Percentiles rank a stretch among this genome's conserved stretches.
These are phyloP conservation scores for Castanea sativa DNA, from an alignment of 306 rosid species.

Conservation along the genomic window DNA sequence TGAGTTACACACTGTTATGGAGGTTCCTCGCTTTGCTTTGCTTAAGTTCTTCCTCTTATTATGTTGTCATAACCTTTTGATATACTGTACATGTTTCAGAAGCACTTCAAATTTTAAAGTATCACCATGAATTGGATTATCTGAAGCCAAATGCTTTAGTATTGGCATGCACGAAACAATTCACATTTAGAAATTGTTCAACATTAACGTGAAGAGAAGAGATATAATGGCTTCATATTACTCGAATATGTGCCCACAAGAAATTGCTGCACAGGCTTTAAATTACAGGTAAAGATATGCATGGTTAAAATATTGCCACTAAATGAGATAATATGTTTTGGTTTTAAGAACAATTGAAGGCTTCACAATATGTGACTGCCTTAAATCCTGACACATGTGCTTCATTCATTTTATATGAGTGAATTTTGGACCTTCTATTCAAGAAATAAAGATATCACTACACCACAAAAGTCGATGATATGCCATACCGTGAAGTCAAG, in stretches of 20 bases:
- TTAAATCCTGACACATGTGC: no score
- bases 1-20: conserved; percentile 24
- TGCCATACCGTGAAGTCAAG: no score
- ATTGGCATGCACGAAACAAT: not conserved
- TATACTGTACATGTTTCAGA: not conserved
- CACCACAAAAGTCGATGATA: no score
- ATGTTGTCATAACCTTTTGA: not conserved
- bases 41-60: not conserved
- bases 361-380: no score
- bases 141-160: not conserved
- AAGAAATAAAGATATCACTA: no score
- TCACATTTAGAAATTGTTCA: not conserved
- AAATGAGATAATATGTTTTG: not conserved
- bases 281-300: not conserved
- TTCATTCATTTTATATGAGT: no score
- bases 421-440: no score
- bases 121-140: not conserved
- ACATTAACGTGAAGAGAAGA: not conserved
- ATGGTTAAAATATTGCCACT: not conserved
- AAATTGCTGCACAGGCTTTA: not conserved
- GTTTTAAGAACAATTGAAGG: no score
- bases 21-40: conserved; percentile 18
- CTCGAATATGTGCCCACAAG: not conserved
- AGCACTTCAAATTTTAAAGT: not conserved
- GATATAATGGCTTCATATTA: not conserved